phyloP scores from a whole-genome alignment of 345 rosid species.

The Aurinia saxatilis region DNA sequence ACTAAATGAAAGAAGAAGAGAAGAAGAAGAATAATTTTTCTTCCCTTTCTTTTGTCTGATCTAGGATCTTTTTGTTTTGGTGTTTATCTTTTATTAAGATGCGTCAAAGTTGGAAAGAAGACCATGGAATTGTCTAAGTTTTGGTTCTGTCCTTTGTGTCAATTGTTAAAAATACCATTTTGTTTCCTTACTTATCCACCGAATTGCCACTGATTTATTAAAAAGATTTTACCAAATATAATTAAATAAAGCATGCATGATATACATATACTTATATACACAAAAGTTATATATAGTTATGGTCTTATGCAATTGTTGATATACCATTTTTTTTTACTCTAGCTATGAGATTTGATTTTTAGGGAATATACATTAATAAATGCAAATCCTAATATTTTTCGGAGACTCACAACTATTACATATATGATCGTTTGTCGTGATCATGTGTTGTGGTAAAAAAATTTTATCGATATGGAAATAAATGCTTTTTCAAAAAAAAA shows the following conservation, averaged over 20 bases:
- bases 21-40: background rate
- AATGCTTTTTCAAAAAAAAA: too few species aligned
- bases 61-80: slow-evolving; percentile 2
- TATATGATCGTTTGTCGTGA: too few species aligned
- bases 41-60: slow-evolving; percentile 17
- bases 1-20: background rate
- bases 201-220: background rate
- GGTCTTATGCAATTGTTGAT: too few species aligned
- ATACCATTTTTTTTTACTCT: too few species aligned
- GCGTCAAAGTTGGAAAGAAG: slow-evolving; percentile 32
- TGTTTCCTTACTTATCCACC: background rate
- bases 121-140: slow-evolving; percentile 17
- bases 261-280: too few species aligned
- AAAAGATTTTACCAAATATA: background rate
- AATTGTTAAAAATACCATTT: background rate
- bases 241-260: background rate
- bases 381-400: too few species aligned
- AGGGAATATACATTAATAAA: too few species aligned
- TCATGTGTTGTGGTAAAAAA: too few species aligned
- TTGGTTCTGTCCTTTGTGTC: slow-evolving; percentile 2
- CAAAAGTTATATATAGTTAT: too few species aligned
- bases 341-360: too few species aligned
- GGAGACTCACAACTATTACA: too few species aligned
- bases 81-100: slow-evolving; percentile 6
- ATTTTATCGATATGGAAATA: too few species aligned